phyloP scores from a whole-genome alignment of 1,284 basidiomycete genomes.

The Cryptococcus sp. region DNA sequence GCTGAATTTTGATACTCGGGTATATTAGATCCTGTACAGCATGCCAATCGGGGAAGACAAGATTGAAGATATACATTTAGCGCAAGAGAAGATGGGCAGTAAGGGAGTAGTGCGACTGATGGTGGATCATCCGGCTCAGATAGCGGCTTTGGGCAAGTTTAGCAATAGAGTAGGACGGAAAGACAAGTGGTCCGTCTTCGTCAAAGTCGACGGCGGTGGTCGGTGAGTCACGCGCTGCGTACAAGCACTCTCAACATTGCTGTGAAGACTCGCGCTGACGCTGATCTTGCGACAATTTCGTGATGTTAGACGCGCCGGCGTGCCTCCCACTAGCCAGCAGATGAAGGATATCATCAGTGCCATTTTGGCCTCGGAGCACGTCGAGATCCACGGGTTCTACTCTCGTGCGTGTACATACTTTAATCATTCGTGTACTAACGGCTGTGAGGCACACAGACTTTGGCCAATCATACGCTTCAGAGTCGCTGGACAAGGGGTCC shows the following conservation, averaged over 20 bases:
- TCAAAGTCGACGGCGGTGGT: constrained; percentile 77
- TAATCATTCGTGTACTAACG: no score
- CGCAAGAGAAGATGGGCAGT: constrained; percentile 62
- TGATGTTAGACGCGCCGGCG: constrained; percentile 71
- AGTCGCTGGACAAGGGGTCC: constrained; percentile 64
- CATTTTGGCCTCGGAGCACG: constrained; percentile 58
- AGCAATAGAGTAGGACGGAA: constrained; percentile 40
- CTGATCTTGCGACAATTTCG: neutral
- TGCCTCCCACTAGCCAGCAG: constrained; percentile 59
- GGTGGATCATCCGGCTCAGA: constrained; percentile 73
- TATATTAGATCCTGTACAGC: constrained; percentile 71
- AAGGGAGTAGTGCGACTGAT: constrained; percentile 66
- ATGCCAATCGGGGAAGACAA: constrained; percentile 71
- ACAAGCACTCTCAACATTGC: neutral
- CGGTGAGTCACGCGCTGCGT: constrained; percentile 58
- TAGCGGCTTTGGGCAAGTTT: constrained; percentile 63
- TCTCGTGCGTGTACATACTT: constrained; percentile 59
- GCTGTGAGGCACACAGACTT: no score
- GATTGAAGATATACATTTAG: constrained; percentile 65
- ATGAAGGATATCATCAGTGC: constrained; percentile 63
- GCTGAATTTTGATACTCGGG: neutral
- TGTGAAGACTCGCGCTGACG: neutral
- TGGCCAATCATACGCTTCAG: constrained; percentile 69
- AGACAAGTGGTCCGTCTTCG: constrained; percentile 68
- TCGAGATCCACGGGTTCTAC: constrained; percentile 79